Evolutionary conservation across 768 basidiomycete species (phyloP).

Genomic region (Fomitopsis pulvina): DNA sequence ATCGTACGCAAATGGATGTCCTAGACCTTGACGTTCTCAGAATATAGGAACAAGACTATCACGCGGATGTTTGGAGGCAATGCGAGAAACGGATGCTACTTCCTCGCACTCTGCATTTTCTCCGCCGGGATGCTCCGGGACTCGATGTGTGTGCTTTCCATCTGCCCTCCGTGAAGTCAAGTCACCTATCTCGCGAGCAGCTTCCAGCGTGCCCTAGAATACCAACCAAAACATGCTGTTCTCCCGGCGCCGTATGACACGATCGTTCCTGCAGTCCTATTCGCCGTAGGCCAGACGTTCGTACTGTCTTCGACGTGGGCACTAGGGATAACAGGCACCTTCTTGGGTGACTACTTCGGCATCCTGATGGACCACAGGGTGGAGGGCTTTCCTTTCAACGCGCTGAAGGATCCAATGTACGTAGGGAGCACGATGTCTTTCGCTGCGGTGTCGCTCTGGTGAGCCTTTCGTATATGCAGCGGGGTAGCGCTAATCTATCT

Average conservation of each 20-base stretch:
- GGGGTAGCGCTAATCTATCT: background rate
- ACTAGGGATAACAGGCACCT: conserved; percentile 90
- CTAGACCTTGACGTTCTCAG: conserved; percentile 25
- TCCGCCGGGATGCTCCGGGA: conserved; percentile 82
- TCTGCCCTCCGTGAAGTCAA: background rate
- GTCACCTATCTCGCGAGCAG: background rate
- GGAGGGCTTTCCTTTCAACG: conserved; percentile 96
- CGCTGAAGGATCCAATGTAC: conserved; percentile 93
- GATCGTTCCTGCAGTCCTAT: conserved; percentile 51
- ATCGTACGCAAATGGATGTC: background rate
- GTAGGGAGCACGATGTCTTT: conserved; percentile 92
- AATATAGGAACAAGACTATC: conserved; percentile 82
- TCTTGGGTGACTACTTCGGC: conserved; percentile 80
- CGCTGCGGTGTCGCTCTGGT: conserved; percentile 83
- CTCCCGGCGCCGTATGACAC: conserved; percentile 63
- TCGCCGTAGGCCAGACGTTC: conserved; percentile 72
- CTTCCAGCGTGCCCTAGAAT: conserved; percentile 64
- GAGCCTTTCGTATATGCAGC: conserved; percentile 20
- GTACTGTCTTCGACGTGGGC: conserved; percentile 87
- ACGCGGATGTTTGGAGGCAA: conserved; percentile 79
- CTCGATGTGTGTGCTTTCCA: conserved; percentile 52
- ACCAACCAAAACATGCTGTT: conserved; percentile 66
- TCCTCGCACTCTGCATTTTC: conserved; percentile 81
- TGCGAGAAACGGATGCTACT: conserved; percentile 74
- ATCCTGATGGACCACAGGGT: conserved; percentile 85